Percentiles rank a stretch among this genome's conserved stretches.
These are phyloP conservation scores for Artemisia annua DNA, from an alignment of 129 eudicot species.

Conservation along the genomic window DNA sequence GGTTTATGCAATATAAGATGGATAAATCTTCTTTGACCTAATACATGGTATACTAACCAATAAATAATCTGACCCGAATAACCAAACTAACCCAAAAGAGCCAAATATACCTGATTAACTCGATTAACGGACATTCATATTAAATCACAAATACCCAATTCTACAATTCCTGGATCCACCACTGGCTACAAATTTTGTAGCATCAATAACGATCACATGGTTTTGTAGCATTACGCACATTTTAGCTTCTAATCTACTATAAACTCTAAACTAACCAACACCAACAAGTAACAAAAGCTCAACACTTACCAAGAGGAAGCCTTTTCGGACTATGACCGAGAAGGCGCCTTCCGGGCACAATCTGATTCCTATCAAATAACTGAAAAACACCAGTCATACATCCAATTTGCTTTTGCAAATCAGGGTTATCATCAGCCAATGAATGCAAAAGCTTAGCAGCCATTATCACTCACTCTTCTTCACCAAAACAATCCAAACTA, in stretches of 20 bases:
- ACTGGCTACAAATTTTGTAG: too few relatives aligned
- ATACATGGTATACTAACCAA: too few relatives aligned
- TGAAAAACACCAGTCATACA: conserved; percentile 95
- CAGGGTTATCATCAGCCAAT: conserved; percentile 80
- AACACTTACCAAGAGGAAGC: conserved; percentile 64
- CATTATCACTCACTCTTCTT: conserved; percentile 41
- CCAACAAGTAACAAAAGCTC: conserved; percentile 2
- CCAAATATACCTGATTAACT: too few relatives aligned
- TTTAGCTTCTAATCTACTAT: not conserved
- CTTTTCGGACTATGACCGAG: conserved; percentile 61
- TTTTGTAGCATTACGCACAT: not conserved
- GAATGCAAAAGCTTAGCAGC: conserved; percentile 90
- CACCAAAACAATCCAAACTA: conserved; percentile 19
- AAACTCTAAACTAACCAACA: not conserved
- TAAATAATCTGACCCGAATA: too few relatives aligned
- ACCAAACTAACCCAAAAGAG: too few relatives aligned
- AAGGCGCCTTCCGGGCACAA: conserved; percentile 65
- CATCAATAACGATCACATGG: conserved; percentile 11
- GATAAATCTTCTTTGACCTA: too few relatives aligned
- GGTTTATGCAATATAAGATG: too few relatives aligned
- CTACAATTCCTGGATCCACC: too few relatives aligned
- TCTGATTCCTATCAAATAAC: conserved; percentile 72
- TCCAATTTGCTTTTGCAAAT: conserved; percentile 94
- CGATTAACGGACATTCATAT: too few relatives aligned
- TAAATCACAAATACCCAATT: too few relatives aligned